Conservation (phyloP, 495 filamentous ascomycete species). For the Aspergillus haitiensis region DNA sequence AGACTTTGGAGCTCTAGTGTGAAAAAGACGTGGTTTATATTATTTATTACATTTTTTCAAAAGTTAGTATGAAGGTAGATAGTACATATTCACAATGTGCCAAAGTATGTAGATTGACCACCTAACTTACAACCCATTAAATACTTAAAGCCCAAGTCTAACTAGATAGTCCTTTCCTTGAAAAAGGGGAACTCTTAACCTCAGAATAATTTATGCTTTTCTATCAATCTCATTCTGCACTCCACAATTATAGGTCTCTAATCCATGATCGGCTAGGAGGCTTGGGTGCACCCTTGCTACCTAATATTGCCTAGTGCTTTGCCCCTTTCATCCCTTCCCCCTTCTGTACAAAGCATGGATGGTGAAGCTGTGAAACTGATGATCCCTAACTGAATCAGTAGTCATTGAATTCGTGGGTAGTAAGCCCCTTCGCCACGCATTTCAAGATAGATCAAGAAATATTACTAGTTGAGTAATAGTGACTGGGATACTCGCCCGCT, state of each 20-base stretch:
- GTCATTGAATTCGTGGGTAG: not conserved
- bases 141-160: not conserved
- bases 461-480: not conserved
- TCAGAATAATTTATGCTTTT: constrained; percentile 1
- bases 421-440: not conserved
- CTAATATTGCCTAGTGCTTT: constrained; percentile 7
- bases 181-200: not conserved
- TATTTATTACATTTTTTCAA: not conserved
- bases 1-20: no score
- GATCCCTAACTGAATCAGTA: not conserved
- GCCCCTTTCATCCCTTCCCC: constrained; percentile 21
- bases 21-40: no score
- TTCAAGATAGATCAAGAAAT: not conserved
- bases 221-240: constrained; percentile 2
- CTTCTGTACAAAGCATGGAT: constrained; percentile 3
- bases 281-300: constrained; percentile 26
- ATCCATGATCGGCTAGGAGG: constrained; percentile 17
- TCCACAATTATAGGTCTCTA: constrained; percentile 19
- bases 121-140: not conserved
- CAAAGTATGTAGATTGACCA: not conserved
- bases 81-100: no score
- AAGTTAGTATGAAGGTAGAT: not conserved
- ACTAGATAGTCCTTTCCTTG: not conserved
- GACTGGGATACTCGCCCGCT: no score
- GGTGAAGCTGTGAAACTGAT: not conserved